Percentiles rank a stretch among this genome's conserved stretches.
Conservation (phyloP, 768 basidiomycete species). For the Lactifluus piperatus region DNA sequence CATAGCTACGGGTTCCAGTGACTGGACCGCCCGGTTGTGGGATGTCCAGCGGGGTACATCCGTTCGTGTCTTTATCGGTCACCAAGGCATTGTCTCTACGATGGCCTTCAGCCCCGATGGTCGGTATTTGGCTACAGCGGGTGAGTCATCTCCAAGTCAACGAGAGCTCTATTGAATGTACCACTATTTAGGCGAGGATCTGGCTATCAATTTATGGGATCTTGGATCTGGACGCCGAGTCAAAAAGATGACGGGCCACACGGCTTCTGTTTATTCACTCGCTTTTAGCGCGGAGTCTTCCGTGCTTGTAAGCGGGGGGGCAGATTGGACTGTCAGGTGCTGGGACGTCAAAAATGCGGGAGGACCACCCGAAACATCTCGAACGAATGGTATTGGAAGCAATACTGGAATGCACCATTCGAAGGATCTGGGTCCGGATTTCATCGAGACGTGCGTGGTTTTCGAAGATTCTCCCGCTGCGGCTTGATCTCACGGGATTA, state of each 20-base stretch:
- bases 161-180: not conserved
- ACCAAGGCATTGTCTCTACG: conserved; percentile 80
- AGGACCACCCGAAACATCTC: conserved; percentile 46
- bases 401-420: conserved; percentile 20
- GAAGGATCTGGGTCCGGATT: conserved; percentile 38
- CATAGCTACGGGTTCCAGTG: conserved; percentile 92
- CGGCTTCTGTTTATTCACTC: conserved; percentile 80
- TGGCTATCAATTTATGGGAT: conserved; percentile 95
- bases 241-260: conserved; percentile 95
- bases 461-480: conserved; percentile 1
- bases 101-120: conserved; percentile 92
- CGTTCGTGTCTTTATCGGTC: conserved; percentile 92
- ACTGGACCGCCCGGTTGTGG: conserved; percentile 95
- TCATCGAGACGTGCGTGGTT: conserved; percentile 60
- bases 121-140: conserved; percentile 84
- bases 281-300: conserved; percentile 90
- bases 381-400: conserved; percentile 44
- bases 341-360: conserved; percentile 91
- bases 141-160: conserved; percentile 29
- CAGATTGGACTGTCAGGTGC: conserved; percentile 96
- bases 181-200: conserved; percentile 64
- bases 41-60: conserved; percentile 95
- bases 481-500: conserved; percentile 8
- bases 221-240: conserved; percentile 88
- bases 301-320: conserved; percentile 81